Evolutionary conservation across 140 eudicot species (phyloP).

Genomic region (Cichorium intybus): DNA sequence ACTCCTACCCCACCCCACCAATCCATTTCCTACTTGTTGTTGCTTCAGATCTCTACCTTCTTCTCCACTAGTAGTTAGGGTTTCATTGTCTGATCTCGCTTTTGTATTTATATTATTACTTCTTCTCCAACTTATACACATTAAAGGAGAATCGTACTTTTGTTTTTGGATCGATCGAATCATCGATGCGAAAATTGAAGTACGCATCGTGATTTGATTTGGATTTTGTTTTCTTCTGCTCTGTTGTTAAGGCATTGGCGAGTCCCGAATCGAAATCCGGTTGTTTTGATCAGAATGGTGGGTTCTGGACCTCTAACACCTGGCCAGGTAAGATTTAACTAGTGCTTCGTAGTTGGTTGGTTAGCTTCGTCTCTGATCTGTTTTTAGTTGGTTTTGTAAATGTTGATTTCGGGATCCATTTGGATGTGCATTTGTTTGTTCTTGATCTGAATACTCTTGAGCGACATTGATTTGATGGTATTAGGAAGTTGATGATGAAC

Average conservation of each 20-base stretch:
- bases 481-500: constrained; percentile 6
- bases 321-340: constrained; percentile 59
- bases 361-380: constrained; percentile 19
- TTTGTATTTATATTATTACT: not conserved
- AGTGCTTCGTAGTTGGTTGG: not conserved
- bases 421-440: constrained; percentile 5
- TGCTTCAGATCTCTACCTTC: constrained; percentile 58
- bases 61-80: constrained; percentile 36
- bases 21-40: constrained; percentile 18
- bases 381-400: constrained; percentile 3
- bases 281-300: constrained; percentile 40
- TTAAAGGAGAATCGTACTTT: not conserved
- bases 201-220: constrained; percentile 23
- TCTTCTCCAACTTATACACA: not conserved
- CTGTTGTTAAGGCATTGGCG: constrained; percentile 7
- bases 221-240: not conserved
- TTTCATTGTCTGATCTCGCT: constrained; percentile 25
- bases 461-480: constrained; percentile 5
- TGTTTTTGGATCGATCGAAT: constrained; percentile 3
- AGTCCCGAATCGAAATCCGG: not conserved
- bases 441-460: constrained; percentile 9
- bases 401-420: constrained; percentile 3
- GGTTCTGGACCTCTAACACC: constrained; percentile 82
- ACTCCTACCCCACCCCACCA: constrained; percentile 13
- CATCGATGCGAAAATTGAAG: constrained; percentile 4